These are phyloP conservation scores for Cystobasidiopsis lactophilus DNA, from an alignment of 768 basidiomycete genomes.

Conservation along the genomic window DNA sequence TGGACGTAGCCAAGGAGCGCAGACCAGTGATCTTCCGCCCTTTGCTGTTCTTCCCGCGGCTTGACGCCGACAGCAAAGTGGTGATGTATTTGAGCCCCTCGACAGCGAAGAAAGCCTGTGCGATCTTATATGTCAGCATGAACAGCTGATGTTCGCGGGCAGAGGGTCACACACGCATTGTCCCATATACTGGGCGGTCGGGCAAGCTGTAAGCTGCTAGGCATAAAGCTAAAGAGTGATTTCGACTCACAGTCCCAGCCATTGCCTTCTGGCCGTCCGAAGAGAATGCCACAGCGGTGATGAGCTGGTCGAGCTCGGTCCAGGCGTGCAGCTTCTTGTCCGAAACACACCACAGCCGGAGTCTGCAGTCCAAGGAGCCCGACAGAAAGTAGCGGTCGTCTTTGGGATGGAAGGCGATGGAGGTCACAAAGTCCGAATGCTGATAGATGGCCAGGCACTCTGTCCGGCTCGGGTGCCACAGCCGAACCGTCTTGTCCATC, in stretches of 20 bases:
- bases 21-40: constrained; percentile 21
- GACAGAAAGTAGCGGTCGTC: constrained; percentile 22
- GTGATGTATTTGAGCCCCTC: constrained; percentile 11
- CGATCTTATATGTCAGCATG: not conserved
- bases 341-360: constrained; percentile 19
- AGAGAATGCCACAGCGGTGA: constrained; percentile 20
- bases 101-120: constrained; percentile 16
- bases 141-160: not conserved
- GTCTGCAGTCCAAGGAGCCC: constrained; percentile 19
- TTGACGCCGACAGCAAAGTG: constrained; percentile 11
- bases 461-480: constrained; percentile 18
- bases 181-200: not conserved
- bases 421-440: constrained; percentile 22
- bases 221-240: too few relatives aligned
- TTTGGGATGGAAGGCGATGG: constrained; percentile 18
- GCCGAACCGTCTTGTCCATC: constrained; percentile 22
- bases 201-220: too few relatives aligned
- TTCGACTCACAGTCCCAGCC: constrained; percentile 10
- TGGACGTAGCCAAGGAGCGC: constrained; percentile 6
- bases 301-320: constrained; percentile 19
- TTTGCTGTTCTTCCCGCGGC: constrained; percentile 18
- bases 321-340: constrained; percentile 18
- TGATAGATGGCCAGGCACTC: constrained; percentile 20
- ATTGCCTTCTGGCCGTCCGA: constrained; percentile 17
- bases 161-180: not conserved